Evolutionary conservation across 768 basidiomycete species (phyloP).

Genomic region (Xerocomus potaroensis): DNA sequence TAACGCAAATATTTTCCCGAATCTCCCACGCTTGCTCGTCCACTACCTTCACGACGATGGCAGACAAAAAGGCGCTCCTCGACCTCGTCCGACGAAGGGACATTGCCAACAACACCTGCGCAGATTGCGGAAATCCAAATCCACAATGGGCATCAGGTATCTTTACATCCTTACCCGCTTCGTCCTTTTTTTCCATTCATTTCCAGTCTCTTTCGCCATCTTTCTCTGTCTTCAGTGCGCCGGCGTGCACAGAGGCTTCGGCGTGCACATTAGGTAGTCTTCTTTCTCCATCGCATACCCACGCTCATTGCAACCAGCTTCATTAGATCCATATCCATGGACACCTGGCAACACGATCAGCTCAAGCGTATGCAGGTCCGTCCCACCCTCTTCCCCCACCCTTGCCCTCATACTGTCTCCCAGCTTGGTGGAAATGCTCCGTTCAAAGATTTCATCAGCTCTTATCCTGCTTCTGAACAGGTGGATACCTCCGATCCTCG

Average conservation of each 20-base stretch:
- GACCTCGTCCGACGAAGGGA: constrained; percentile 71
- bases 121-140: constrained; percentile 84
- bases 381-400: constrained; percentile 8
- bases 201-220: constrained; percentile 62
- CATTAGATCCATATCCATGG: constrained; percentile 93
- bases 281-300: not conserved
- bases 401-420: constrained; percentile 8
- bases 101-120: constrained; percentile 71
- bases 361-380: constrained; percentile 84
- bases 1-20: not conserved
- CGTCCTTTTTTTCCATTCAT: not conserved
- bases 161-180: not conserved
- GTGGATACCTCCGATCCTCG: constrained; percentile 66
- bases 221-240: constrained; percentile 92
- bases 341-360: constrained; percentile 92
- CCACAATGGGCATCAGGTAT: constrained; percentile 93
- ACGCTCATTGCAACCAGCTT: constrained; percentile 49
- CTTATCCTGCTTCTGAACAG: constrained; percentile 60
- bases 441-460: constrained; percentile 73
- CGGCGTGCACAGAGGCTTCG: constrained; percentile 82
- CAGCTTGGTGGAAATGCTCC: constrained; percentile 87
- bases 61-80: constrained; percentile 60
- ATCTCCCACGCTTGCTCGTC: constrained; percentile 1
- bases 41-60: constrained; percentile 3
- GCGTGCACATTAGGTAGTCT: constrained; percentile 81